These are phyloP conservation scores for Calvatia gigantea DNA, from an alignment of 768 basidiomycete species.

Conservation along the genomic window DNA sequence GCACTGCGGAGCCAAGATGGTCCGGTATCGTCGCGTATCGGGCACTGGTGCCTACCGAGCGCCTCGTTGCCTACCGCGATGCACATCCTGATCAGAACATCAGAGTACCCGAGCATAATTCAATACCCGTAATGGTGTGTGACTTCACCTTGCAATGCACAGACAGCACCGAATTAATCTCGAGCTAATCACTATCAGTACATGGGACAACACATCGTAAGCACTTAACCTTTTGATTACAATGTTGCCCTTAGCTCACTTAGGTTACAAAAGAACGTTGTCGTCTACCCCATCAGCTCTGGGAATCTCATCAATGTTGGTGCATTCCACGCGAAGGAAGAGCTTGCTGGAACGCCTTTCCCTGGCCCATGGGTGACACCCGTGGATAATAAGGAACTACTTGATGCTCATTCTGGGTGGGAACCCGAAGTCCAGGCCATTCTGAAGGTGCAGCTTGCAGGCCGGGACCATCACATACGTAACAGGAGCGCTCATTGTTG, in stretches of 20 bases:
- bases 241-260: not conserved
- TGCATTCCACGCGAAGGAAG: conserved; percentile 23
- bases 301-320: conserved; percentile 29
- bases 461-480: not conserved
- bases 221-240: not conserved
- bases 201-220: conserved; percentile 28
- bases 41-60: conserved; percentile 24
- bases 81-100: conserved; percentile 23
- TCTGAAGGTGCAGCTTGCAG: conserved; percentile 32
- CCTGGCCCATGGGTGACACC: conserved; percentile 34
- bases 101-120: conserved; percentile 20
- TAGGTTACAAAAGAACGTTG: conserved; percentile 21
- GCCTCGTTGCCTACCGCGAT: conserved; percentile 20
- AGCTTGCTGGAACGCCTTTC: conserved; percentile 26
- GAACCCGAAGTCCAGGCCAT: conserved; percentile 43
- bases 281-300: conserved; percentile 30
- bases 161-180: not conserved
- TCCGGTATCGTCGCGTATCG: conserved; percentile 38
- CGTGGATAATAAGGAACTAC: conserved; percentile 33
- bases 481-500: not conserved
- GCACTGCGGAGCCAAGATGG: conserved; percentile 28
- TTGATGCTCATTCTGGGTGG: conserved; percentile 35
- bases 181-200: conserved; percentile 18
- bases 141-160: not conserved
- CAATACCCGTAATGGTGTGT: conserved; percentile 25